Evolutionary conservation across 192 early-diverging fungal genomes (phyloP), one percentile per base, ranked within the genome.

Genomic region (Entrophospora sp.): DNA sequence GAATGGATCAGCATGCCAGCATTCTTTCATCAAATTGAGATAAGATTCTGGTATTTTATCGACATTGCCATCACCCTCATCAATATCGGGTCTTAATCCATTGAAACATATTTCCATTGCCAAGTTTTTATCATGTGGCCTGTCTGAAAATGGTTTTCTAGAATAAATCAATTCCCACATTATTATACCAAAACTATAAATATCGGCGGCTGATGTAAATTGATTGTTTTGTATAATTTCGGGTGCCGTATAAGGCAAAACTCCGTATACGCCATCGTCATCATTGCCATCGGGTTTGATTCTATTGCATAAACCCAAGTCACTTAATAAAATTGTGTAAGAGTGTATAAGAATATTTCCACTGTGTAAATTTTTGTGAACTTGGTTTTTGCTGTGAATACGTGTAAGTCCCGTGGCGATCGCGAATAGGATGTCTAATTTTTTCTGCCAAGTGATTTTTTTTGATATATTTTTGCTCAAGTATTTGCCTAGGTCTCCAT

Each of bases 121-220:
- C 4, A 64, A 31, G 32, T 64, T 16, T 5, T 13, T 13, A 51
- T 64, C 45, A 64, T 64, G 62, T 6, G 62, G 46, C 34, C 31
- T 30, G 34, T 66, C 64, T 18, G 16, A n/a, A 30, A 73, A 73
- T 8, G 75, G 75, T 20, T 46, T 42, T 27, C 69, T 35, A 35
- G 70, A 69, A 25, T 57, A 64, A 14, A 67, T 64, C 24, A 77
- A 40, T 27, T 77, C 75, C 71, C 71, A 77, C 75, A 77, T 77
- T 40, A 77, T 73, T 27, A 72, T 73, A 12, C 72, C 75, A 18
- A 73, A 61, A 63, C 69, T 72, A 64, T 73, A 77, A 4, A 77
- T 59, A 40, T 77, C 75, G 5, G 69, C 69, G 52, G 53, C 69
- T 22, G 46, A 46, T 18, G 73, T 68, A 61, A 69, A 72, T 0